Evolutionary conservation across 2,329 filamentous ascomycete species (phyloP), one percentile per base, ranked within the genome.

Genomic region (Pseudogymnoascus sp.): DNA sequence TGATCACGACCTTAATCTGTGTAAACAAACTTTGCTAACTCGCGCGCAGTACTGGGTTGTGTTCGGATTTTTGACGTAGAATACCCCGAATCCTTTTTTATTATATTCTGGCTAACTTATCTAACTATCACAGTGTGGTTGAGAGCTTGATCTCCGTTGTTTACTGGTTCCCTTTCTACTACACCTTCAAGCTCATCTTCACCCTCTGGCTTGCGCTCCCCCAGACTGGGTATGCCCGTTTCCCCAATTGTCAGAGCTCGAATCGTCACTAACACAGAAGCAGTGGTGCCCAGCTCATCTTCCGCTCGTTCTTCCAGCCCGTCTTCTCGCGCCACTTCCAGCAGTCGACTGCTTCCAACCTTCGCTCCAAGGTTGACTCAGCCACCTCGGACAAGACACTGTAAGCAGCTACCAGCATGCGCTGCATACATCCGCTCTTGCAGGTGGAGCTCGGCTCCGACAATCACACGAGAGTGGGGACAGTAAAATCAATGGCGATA

Each of bases 161-260:
- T 67, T 95, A 95, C 84, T 96, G 90, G 90, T 91, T 96, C 82
- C 89, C 95, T 75, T 99, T 99, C 83, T 99, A 99, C 89, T 99
- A 91, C 81, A 93, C 93, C 76, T 97, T 99, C 89, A 99, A 99
- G 86, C 97, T 99, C 76, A 82, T 96, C 75, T 89, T 97, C 77
- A 84, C 97, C 73, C 88, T 99, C 77, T 99, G 95, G 95, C 92
- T 99, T 81, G 88, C 93, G 71, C 91, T 99, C 73, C 95, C 95
- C 77, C 85, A 90, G 78, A 97, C 96, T 82, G 83, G 83, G 93
- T 97, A 88, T 76, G 89, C 81, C 50, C 16, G 6, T 36, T 56
- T 23, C 50, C 50, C 16, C 25, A 25, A 21, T 36, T 25, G n/a
- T 11, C 18, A 61, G 25, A 40, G 23, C 59, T 60, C 5, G 21